Conservation (phyloP, 1,284 basidiomycete genomes). For the Austroboletus niveus region DNA sequence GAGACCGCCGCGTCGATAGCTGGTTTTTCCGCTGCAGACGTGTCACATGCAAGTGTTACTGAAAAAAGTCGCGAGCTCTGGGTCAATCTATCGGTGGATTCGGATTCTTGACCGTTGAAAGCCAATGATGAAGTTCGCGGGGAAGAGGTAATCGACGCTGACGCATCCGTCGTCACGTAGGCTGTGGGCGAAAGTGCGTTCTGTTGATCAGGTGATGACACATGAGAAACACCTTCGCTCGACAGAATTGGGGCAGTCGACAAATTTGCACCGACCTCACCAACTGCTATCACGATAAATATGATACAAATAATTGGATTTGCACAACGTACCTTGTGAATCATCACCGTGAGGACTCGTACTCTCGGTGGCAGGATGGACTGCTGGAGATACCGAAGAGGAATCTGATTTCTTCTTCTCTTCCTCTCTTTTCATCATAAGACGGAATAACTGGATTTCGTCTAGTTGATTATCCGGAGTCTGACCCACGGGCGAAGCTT, state of each 20-base stretch:
- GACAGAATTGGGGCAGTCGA: constrained; percentile 2
- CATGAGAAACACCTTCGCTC: constrained; percentile 9
- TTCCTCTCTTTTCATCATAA: constrained; percentile 82
- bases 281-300: constrained; percentile 20
- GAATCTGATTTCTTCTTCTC: constrained; percentile 58
- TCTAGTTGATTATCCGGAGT: constrained; percentile 51
- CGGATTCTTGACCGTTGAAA: constrained; percentile 20
- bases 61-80: constrained; percentile 39
- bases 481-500: constrained; percentile 25
- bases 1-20: constrained; percentile 13
- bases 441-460: constrained; percentile 83
- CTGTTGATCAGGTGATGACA: constrained; percentile 12
- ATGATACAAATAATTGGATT: background rate
- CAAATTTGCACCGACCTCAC: constrained; percentile 12
- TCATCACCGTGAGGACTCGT: constrained; percentile 7
- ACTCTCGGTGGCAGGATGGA: constrained; percentile 9
- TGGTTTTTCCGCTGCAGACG: constrained; percentile 13
- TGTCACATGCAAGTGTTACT: constrained; percentile 28
- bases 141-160: constrained; percentile 10
- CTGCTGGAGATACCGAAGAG: constrained; percentile 1
- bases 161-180: constrained; percentile 1
- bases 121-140: constrained; percentile 12
- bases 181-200: constrained; percentile 1
- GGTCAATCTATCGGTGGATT: constrained; percentile 30
- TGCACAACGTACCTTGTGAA: constrained; percentile 21